A percentile compares a stretch with the other conserved stretches of the same genome.
phyloP scores from a whole-genome alignment of 2,329 filamentous ascomycete genomes.

The Aspergillus ochraceus region DNA sequence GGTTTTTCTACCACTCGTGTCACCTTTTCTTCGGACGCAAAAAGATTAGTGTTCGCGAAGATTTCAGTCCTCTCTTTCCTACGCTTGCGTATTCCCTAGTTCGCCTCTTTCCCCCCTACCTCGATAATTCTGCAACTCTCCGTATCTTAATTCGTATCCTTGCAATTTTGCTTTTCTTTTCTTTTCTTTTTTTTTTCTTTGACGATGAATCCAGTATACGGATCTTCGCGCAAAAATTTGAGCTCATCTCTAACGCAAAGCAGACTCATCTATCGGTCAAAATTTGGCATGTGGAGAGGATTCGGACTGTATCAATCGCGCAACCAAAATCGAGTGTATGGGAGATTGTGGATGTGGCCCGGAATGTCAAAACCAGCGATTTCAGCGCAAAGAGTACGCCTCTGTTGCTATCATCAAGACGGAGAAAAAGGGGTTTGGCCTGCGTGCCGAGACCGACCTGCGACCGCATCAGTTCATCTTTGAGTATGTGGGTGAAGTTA shows the following conservation, averaged over 20 bases:
- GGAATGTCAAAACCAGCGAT: constrained; percentile 90
- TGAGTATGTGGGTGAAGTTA: constrained; percentile 98
- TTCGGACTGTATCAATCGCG: constrained; percentile 97
- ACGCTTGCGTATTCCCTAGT: not conserved
- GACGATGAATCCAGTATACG: not conserved
- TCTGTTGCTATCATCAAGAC: constrained; percentile 94
- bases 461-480: constrained; percentile 89
- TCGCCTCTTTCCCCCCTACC: not conserved
- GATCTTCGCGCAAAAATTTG: not conserved
- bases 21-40: not conserved
- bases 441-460: constrained; percentile 77
- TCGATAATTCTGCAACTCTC: not conserved
- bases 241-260: constrained; percentile 4
- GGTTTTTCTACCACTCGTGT: not conserved
- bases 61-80: not conserved
- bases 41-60: not conserved
- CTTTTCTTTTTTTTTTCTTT: not conserved
- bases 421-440: constrained; percentile 93
- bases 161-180: not conserved
- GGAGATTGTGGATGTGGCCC: constrained; percentile 83
- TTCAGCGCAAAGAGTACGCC: constrained; percentile 86
- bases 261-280: constrained; percentile 51
- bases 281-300: constrained; percentile 94
- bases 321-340: constrained; percentile 95
- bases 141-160: not conserved